phyloP scores from a whole-genome alignment of 148 eudicot species.

The Fagopyrum tataricum region DNA sequence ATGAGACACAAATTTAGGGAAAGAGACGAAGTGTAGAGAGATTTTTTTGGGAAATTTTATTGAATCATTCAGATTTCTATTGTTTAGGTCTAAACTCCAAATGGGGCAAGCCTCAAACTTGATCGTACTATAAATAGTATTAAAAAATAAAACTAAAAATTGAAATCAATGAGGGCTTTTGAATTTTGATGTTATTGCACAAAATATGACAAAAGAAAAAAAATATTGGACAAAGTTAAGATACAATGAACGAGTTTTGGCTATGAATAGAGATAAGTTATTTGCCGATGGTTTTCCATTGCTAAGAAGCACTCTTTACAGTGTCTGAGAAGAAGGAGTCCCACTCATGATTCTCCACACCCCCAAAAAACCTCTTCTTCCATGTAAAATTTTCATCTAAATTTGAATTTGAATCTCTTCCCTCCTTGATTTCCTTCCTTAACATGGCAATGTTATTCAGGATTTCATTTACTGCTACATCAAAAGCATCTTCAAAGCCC shows the following conservation, averaged over 20 bases:
- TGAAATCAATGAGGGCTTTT: no score
- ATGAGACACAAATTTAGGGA: neutral
- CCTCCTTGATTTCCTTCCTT: slow-evolving; percentile 16
- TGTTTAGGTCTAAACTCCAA: neutral
- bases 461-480: slow-evolving; percentile 51
- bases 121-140: neutral
- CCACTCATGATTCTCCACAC: neutral
- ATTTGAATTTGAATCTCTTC: slow-evolving; percentile 17
- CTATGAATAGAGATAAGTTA: no score
- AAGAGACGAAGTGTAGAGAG: neutral
- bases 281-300: neutral
- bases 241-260: neutral
- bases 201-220: no score
- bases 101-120: neutral
- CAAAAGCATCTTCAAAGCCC: slow-evolving; percentile 78
- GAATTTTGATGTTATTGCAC: no score
- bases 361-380: neutral
- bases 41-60: neutral
- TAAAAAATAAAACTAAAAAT: no score
- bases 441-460: slow-evolving; percentile 18
- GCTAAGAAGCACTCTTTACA: neutral
- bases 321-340: neutral
- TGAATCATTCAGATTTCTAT: slow-evolving; percentile 2
- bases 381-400: neutral
- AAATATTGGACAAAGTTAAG: neutral